Evolutionary conservation across 257 asterid species (phyloP), one percentile per base, ranked within the genome.

Genomic region (Marsdenia floribunda): DNA sequence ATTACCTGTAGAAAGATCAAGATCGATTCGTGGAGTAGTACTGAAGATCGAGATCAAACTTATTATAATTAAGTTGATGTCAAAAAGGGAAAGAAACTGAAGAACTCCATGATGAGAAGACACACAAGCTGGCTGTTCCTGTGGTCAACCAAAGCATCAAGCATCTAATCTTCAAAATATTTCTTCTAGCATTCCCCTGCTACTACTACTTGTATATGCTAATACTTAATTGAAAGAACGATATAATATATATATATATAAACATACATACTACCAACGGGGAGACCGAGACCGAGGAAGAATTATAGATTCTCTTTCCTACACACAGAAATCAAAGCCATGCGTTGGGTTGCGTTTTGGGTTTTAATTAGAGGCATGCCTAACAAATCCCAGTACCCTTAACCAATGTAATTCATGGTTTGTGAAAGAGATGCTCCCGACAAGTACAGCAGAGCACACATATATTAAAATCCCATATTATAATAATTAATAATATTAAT

Each of bases 291-390:
- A 64, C 29, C 12, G 70, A 63, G 71, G 83, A 88, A 78, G 90
- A 88, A 85, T 77, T 66, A 61, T 70, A 79, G 82, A 84, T 80
- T 83, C 80, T 80, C 70, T 77, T 66, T 55, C 68, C 63, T 72
- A 76, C 84, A 68, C 80, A 84, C 92, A 80, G 90, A 91, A 85
- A 88, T 83, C 93, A 84, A 93, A 83, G 93, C 86, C 84, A 73
- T 69, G 86, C 79, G 77, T 81, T 76, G 67, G 79, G 73, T 59
- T 74, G 70, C 81, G 70, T 59, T 70, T 83, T 66, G 57, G 6
- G 21, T 16, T 52, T 52, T 52, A 52, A 18, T 74, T 66, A 19
- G 80, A 73, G 78, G 92, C 96, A 90, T 90, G 96, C 93, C 90
- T 84, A 90, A 87, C 91, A 89, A 84, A 85, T 88, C 91, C 88